Percentiles rank a stretch among this genome's conserved stretches.
These are phyloP conservation scores for Cytospora paraplurivora DNA, from an alignment of 2,329 filamentous ascomycete species.

Conservation along the genomic window DNA sequence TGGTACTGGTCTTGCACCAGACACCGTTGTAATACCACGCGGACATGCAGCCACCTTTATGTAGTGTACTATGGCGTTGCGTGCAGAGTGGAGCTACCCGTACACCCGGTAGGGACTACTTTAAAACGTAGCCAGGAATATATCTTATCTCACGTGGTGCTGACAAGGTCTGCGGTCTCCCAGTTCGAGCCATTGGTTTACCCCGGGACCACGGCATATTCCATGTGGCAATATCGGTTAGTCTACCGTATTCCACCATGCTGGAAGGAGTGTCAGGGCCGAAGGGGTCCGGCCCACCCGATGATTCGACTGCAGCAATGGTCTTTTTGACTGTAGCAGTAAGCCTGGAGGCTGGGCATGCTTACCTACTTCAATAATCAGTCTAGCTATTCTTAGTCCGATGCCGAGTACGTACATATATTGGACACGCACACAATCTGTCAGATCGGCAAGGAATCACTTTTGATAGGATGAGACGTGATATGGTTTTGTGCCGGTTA, in stretches of 20 bases:
- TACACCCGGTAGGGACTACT: slow-evolving; percentile 19
- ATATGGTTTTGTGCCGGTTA: no score
- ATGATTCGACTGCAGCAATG: no score
- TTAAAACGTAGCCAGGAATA: not conserved
- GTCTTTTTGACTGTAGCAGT: no score
- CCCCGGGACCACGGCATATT: not conserved
- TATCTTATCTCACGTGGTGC: not conserved
- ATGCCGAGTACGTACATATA: no score
- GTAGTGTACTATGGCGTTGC: not conserved
- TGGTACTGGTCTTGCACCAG: not conserved
- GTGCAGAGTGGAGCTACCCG: slow-evolving; percentile 1
- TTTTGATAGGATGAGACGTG: no score
- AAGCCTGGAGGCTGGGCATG: no score
- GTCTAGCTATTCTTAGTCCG: no score
- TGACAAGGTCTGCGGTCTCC: not conserved
- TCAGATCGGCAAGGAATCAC: no score
- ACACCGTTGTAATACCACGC: slow-evolving; percentile 1
- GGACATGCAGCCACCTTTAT: not conserved
- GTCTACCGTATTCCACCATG: not conserved
- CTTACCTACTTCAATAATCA: no score
- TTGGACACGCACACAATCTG: no score
- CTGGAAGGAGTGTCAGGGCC: not conserved
- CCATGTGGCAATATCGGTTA: not conserved
- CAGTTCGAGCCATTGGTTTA: not conserved
- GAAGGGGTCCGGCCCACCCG: not conserved